These are phyloP conservation scores for Meira nashicola DNA, from an alignment of 1,284 basidiomycete species.

Conservation along the genomic window DNA sequence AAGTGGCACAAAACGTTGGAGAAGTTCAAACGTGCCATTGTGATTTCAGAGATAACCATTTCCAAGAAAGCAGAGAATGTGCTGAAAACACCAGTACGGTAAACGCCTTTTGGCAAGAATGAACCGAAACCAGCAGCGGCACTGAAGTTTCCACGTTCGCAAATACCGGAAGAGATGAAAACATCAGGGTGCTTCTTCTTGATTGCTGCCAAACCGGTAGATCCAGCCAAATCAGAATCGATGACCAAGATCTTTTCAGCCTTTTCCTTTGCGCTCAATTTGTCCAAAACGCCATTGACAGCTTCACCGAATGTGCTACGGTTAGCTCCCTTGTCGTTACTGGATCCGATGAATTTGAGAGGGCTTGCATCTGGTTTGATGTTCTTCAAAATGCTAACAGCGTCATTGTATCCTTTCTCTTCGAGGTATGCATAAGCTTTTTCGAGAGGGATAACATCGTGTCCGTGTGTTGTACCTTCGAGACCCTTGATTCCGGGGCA, in stretches of 20 bases:
- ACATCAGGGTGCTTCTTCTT: constrained; percentile 81
- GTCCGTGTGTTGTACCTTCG: constrained; percentile 70
- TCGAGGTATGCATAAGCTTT: constrained; percentile 68
- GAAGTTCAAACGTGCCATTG: constrained; percentile 63
- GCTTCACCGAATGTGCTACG: constrained; percentile 77
- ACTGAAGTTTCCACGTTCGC: constrained; percentile 75
- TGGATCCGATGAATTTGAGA: constrained; percentile 65
- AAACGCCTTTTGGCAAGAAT: constrained; percentile 23
- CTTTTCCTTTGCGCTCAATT: constrained; percentile 54
- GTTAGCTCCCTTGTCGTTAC: constrained; percentile 70
- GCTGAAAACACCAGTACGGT: constrained; percentile 60
- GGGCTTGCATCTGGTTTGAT: constrained; percentile 63
- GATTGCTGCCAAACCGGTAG: constrained; percentile 75
- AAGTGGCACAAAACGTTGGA: constrained; percentile 80
- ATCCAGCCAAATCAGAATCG: constrained; percentile 79
- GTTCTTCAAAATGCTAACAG: constrained; percentile 61
- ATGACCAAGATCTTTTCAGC: constrained; percentile 75
- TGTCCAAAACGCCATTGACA: constrained; percentile 70
- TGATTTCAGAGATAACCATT: constrained; percentile 78
- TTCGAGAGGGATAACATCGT: constrained; percentile 69
- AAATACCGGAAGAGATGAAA: constrained; percentile 74
- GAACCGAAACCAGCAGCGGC: constrained; percentile 79
- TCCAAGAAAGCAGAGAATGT: constrained; percentile 83
- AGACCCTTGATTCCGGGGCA: constrained; percentile 72
- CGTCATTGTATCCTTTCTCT: constrained; percentile 62